Percentiles rank a stretch among this genome's conserved stretches.
Conservation (phyloP, 2,329 filamentous ascomycete genomes). For the Nemania sp. region DNA sequence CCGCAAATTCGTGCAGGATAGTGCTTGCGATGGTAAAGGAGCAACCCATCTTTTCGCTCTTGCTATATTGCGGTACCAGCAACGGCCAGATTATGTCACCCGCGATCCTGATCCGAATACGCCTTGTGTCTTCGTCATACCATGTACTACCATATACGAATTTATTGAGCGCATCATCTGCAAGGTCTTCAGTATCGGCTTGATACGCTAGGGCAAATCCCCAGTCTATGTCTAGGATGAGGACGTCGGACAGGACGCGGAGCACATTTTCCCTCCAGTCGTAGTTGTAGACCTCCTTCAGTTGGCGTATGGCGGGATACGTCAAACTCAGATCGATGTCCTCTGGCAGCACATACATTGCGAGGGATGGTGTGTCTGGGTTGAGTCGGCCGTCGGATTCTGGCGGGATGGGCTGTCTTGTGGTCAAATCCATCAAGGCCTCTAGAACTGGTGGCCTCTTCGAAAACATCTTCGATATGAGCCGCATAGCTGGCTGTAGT, state of each 20-base stretch:
- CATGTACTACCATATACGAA: neutral
- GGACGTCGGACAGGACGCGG: constrained; percentile 6
- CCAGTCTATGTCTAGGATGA: constrained; percentile 38
- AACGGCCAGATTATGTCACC: constrained; percentile 50
- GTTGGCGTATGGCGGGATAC: constrained; percentile 20
- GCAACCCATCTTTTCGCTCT: constrained; percentile 45
- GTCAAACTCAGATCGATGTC: constrained; percentile 34
- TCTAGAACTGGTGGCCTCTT: constrained; percentile 31
- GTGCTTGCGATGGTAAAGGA: constrained; percentile 43
- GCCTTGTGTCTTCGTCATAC: neutral
- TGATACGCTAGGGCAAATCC: neutral
- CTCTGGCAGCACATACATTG: constrained; percentile 26
- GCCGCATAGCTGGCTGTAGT: constrained; percentile 46
- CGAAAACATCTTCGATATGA: constrained; percentile 40
- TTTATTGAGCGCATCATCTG: fast-evolving
- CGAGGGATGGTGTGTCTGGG: constrained; percentile 14
- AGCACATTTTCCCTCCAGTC: constrained; percentile 35
- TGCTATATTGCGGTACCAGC: constrained; percentile 41
- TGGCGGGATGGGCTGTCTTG: constrained; percentile 33
- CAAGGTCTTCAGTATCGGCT: fast-evolving
- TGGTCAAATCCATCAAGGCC: constrained; percentile 43
- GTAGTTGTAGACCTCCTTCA: constrained; percentile 29
- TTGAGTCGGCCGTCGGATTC: constrained; percentile 15
- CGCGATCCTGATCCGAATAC: constrained; percentile 26
- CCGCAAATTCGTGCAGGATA: constrained; percentile 47